A percentile compares a stretch with the other conserved stretches of the same genome.
These are phyloP conservation scores for Serendipita sp. DNA, from an alignment of 1,284 basidiomycete genomes.

Conservation along the genomic window DNA sequence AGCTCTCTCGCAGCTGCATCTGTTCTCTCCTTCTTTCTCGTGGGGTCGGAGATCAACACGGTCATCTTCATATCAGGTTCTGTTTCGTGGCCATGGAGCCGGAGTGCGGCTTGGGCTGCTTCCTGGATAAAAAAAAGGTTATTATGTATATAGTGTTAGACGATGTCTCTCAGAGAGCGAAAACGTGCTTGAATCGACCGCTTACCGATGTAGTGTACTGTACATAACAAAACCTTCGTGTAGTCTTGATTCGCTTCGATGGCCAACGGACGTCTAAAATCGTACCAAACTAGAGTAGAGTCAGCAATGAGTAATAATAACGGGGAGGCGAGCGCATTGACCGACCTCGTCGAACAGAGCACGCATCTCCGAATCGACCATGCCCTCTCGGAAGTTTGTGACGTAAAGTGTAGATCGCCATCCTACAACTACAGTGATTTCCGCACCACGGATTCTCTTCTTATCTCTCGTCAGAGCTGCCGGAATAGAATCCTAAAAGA, in stretches of 20 bases:
- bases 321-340: background rate
- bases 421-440: slow-evolving; percentile 74
- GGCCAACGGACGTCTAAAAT: slow-evolving; percentile 97
- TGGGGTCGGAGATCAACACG: slow-evolving; percentile 84
- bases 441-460: slow-evolving; percentile 60
- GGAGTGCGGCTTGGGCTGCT: slow-evolving; percentile 64
- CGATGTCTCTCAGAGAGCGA: background rate
- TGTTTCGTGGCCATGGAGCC: slow-evolving; percentile 63
- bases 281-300: slow-evolving; percentile 52
- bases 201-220: slow-evolving; percentile 76
- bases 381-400: slow-evolving; percentile 84
- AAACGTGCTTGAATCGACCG: slow-evolving; percentile 10
- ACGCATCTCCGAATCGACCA: slow-evolving; percentile 68
- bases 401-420: slow-evolving; percentile 94
- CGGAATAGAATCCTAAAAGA: slow-evolving; percentile 56
- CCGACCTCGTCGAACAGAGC: slow-evolving; percentile 63
- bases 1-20: slow-evolving; percentile 76
- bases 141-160: background rate
- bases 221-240: slow-evolving; percentile 87
- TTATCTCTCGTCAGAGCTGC: slow-evolving; percentile 86
- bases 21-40: slow-evolving; percentile 72
- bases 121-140: slow-evolving; percentile 26
- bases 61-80: slow-evolving; percentile 52
- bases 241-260: slow-evolving; percentile 86
- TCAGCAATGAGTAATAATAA: slow-evolving; percentile 10